Percentiles rank a stretch among this genome's conserved stretches.
These are phyloP conservation scores for Emergomyces africanus DNA, from an alignment of 2,329 filamentous ascomycete genomes.

Conservation along the genomic window DNA sequence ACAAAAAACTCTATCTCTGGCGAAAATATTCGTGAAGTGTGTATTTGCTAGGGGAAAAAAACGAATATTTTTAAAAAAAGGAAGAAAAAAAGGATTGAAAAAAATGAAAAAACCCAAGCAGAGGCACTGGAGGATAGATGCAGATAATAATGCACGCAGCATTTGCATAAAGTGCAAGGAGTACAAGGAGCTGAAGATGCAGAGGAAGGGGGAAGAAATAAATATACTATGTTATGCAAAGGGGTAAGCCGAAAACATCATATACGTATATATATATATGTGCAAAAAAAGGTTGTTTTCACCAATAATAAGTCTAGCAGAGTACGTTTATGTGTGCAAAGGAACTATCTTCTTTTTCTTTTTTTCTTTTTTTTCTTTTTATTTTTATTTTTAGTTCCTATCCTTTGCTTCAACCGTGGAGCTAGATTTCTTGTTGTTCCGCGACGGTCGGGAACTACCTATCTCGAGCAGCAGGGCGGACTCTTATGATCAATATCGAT, in stretches of 20 bases:
- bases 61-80: too few species aligned
- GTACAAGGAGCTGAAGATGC: background rate
- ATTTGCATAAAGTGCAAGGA: too few species aligned
- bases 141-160: too few species aligned
- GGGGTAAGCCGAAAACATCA: too few species aligned
- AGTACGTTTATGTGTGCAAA: background rate
- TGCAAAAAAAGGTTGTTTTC: background rate
- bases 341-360: background rate
- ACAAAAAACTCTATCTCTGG: background rate
- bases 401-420: background rate
- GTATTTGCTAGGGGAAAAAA: background rate
- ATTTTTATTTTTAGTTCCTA: too few species aligned
- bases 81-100: background rate
- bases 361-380: background rate
- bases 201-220: too few species aligned
- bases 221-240: too few species aligned
- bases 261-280: background rate
- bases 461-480: background rate
- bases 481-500: background rate
- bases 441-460: background rate
- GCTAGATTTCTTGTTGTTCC: background rate
- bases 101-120: background rate
- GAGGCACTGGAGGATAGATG: too few species aligned
- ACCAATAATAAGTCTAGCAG: background rate
- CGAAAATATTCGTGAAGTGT: background rate